Percentiles rank a stretch among this genome's conserved stretches.
phyloP scores from a whole-genome alignment of 164 flowering plant species.

The Nelumbo lutea region DNA sequence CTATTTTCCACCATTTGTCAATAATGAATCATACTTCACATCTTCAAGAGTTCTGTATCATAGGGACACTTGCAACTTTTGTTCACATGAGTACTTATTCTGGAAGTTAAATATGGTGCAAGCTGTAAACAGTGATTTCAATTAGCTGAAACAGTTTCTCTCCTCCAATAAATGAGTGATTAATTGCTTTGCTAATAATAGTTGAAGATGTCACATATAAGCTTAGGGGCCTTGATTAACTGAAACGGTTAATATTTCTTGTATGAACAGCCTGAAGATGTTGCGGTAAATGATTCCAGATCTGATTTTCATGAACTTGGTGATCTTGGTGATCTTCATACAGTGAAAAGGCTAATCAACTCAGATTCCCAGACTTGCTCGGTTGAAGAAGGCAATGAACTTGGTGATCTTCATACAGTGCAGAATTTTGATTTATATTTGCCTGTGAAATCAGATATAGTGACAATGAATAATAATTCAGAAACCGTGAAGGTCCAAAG shows the following conservation, averaged over 20 bases:
- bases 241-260: no score
- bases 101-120: not conserved
- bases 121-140: not conserved
- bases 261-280: constrained; percentile 17
- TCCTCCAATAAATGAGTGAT: no score
- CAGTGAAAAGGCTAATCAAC: constrained; percentile 10
- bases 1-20: no score
- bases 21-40: no score
- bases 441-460: not conserved
- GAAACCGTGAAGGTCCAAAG: constrained; percentile 3
- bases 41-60: not conserved
- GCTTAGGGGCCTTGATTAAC: no score
- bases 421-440: not conserved
- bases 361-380: constrained; percentile 1
- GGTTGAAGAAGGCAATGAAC: constrained; percentile 10
- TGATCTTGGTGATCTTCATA: no score
- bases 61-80: not conserved
- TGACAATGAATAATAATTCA: constrained; percentile 3
- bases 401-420: constrained; percentile 4
- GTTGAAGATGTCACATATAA: no score
- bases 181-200: no score
- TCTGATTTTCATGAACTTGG: not conserved
- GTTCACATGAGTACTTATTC: not conserved
- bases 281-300: constrained; percentile 1
- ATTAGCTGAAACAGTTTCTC: not conserved